A percentile compares a stretch with the other conserved stretches of the same genome.
These are phyloP conservation scores for Brachypodium distachyon DNA, from an alignment of 202 grass and related monocot genomes.

Conservation along the genomic window DNA sequence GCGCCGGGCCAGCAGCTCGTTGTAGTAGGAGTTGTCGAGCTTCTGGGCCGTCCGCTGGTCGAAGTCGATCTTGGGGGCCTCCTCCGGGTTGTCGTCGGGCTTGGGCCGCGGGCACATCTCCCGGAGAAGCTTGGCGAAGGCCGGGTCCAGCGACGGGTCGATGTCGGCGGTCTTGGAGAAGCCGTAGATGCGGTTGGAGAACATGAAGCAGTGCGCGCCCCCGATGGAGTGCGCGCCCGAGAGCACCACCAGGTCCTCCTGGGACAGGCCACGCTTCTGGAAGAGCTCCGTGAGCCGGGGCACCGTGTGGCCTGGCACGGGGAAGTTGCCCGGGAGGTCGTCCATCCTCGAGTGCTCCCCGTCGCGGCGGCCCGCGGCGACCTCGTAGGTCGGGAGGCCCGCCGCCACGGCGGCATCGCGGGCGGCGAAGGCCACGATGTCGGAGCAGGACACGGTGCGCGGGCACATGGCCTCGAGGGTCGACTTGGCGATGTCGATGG, in stretches of 20 bases:
- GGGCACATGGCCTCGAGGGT: constrained; percentile 55
- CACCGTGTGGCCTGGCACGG: constrained; percentile 23
- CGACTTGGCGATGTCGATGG: constrained; percentile 50
- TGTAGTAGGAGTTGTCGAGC: constrained; percentile 58
- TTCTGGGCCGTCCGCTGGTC: constrained; percentile 11
- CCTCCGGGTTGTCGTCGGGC: constrained; percentile 20
- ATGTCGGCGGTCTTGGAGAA: constrained; percentile 16
- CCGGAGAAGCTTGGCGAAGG: neutral
- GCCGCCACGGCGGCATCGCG: constrained; percentile 38
- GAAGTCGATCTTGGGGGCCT: constrained; percentile 32
- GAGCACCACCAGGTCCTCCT: constrained; percentile 56
- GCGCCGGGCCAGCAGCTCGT: constrained; percentile 19
- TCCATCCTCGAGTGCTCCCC: constrained; percentile 34
- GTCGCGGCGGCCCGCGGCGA: constrained; percentile 39
- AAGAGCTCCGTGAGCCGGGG: constrained; percentile 42
- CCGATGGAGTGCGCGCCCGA: constrained; percentile 78
- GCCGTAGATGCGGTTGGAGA: constrained; percentile 40
- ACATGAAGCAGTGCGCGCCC: constrained; percentile 72
- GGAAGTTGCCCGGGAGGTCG: constrained; percentile 40
- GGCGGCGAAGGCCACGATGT: constrained; percentile 57
- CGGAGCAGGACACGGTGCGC: constrained; percentile 47
- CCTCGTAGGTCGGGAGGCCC: constrained; percentile 32
- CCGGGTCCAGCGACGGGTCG: constrained; percentile 22
- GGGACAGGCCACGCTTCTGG: constrained; percentile 29
- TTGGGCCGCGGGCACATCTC: constrained; percentile 10